Conservation (phyloP, 2,329 filamentous ascomycete genomes). For the Phaeosphaeria sp. region DNA sequence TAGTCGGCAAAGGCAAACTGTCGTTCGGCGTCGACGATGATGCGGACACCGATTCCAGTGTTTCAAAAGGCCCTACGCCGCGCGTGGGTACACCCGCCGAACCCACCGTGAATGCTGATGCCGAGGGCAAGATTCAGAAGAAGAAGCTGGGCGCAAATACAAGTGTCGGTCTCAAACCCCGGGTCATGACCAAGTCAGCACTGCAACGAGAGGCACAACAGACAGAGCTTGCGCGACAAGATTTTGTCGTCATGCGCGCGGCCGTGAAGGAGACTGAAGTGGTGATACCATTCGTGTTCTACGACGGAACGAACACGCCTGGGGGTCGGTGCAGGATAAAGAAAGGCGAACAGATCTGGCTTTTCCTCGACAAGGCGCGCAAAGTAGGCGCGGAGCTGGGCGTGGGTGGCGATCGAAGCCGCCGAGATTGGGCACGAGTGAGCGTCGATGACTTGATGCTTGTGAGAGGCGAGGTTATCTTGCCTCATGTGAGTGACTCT, state of each 20-base stretch:
- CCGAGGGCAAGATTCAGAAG: conserved; percentile 44
- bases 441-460: conserved; percentile 96
- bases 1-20: conserved; percentile 64
- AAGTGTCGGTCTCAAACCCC: conserved; percentile 66
- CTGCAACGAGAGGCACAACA: conserved; percentile 80
- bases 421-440: conserved; percentile 88
- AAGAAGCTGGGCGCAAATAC: conserved; percentile 67
- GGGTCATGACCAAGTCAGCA: conserved; percentile 76
- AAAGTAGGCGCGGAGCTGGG: conserved; percentile 87
- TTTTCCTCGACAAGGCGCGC: conserved; percentile 88
- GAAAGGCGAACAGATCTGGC: conserved; percentile 92
- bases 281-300: conserved; percentile 93
- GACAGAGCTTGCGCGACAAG: conserved; percentile 74
- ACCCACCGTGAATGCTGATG: conserved; percentile 39
- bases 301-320: conserved; percentile 89
- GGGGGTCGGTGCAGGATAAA: conserved; percentile 85
- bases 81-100: conserved; percentile 48
- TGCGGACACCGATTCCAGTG: conserved; percentile 59
- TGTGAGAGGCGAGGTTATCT: conserved; percentile 86
- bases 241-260: conserved; percentile 84
- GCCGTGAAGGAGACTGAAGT: conserved; percentile 89
- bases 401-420: conserved; percentile 70
- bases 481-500: conserved; percentile 76
- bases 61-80: conserved; percentile 46
- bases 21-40: conserved; percentile 76